Evolutionary conservation across 148 eudicot genomes (phyloP).

Genomic region (Arctostaphylos glauca): DNA sequence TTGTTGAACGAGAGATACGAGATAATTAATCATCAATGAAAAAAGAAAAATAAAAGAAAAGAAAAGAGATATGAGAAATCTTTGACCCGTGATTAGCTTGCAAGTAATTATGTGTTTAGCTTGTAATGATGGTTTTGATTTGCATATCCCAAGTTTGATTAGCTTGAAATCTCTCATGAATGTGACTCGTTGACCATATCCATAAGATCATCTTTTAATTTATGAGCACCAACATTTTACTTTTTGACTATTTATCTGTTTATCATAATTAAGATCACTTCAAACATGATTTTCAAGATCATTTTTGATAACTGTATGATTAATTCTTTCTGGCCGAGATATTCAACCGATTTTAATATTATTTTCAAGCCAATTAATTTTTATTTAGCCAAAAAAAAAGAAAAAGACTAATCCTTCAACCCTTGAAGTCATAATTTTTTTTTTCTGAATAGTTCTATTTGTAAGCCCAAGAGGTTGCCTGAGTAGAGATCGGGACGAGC

Average conservation of each 20-base stretch:
- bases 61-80: neutral
- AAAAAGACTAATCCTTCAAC: no score
- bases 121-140: conserved; percentile 3
- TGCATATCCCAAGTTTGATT: conserved; percentile 9
- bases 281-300: neutral
- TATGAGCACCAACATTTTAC: neutral
- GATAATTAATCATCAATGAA: no score
- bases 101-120: neutral
- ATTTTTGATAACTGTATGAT: neutral
- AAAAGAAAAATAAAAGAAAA: neutral
- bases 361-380: no score
- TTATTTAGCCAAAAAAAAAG: no score
- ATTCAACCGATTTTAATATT: no score
- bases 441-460: no score
- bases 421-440: no score
- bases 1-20: no score
- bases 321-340: no score
- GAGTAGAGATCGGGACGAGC: no score
- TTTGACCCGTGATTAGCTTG: conserved; percentile 4
- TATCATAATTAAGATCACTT: neutral
- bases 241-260: neutral
- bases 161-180: neutral
- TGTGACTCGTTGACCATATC: conserved; percentile 3
- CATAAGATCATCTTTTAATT: neutral
- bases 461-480: no score